Evolutionary conservation across 2,329 filamentous ascomycete genomes (phyloP).

Genomic region (Fusarium sp.): DNA sequence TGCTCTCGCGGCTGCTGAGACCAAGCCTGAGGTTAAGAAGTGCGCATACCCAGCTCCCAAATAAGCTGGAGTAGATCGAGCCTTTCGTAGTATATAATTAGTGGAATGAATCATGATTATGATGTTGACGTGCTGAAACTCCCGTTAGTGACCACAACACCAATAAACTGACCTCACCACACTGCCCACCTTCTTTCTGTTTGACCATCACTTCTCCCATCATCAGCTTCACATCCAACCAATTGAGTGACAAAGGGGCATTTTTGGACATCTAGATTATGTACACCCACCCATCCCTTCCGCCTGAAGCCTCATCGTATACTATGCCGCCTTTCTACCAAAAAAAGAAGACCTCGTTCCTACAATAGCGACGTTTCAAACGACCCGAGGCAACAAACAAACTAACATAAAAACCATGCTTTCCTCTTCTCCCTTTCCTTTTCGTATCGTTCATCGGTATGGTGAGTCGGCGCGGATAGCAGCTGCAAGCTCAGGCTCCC

Average conservation of each 20-base stretch:
- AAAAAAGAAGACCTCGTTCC: constrained; percentile 24
- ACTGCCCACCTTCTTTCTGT: neutral
- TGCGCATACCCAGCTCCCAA: constrained; percentile 18
- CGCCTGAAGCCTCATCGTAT: constrained; percentile 19
- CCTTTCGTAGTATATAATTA: neutral
- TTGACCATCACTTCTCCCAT: neutral
- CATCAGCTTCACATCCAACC: neutral
- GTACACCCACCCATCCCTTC: constrained; percentile 37
- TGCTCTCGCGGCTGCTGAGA: constrained; percentile 44
- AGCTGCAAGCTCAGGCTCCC: constrained; percentile 96
- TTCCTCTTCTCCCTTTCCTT: constrained; percentile 18
- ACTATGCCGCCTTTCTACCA: constrained; percentile 7
- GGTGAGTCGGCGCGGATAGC: constrained; percentile 92
- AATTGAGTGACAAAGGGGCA: constrained; percentile 39
- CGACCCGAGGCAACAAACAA: constrained; percentile 18
- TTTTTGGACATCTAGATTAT: constrained; percentile 45
- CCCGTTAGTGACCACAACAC: neutral
- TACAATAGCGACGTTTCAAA: constrained; percentile 30
- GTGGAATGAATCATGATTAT: constrained; percentile 9
- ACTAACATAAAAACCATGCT: constrained; percentile 24
- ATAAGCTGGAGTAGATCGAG: neutral
- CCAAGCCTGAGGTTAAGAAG: constrained; percentile 21
- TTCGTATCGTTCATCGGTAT: constrained; percentile 70
- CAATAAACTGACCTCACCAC: neutral
- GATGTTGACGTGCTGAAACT: neutral